A percentile compares a stretch with the other conserved stretches of the same genome.
These are phyloP conservation scores for Euptelea pleiosperma DNA, from an alignment of 164 flowering plant species.

Conservation along the genomic window DNA sequence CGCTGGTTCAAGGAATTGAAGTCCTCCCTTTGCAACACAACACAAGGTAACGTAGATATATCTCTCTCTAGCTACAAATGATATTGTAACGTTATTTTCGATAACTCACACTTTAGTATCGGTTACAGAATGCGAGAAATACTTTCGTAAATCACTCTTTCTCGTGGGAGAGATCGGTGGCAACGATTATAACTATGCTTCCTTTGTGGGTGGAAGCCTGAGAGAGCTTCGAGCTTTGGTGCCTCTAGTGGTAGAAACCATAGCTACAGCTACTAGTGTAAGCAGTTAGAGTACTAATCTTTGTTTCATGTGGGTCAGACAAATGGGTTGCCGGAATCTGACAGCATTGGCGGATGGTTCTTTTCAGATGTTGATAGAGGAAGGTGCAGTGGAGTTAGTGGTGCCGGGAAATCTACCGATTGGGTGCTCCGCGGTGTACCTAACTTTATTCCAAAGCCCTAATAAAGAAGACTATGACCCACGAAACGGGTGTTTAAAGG, in stretches of 20 bases:
- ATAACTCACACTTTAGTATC: background rate
- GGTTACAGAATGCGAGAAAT: constrained; percentile 31
- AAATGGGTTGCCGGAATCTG: too few relatives aligned
- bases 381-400: constrained; percentile 49
- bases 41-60: constrained; percentile 33
- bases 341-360: too few relatives aligned
- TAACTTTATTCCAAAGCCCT: constrained; percentile 30
- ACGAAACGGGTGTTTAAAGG: constrained; percentile 40
- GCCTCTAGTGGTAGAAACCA: constrained; percentile 36
- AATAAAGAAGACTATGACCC: constrained; percentile 35
- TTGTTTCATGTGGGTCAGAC: too few relatives aligned
- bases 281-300: too few relatives aligned
- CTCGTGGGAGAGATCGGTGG: constrained; percentile 71
- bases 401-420: constrained; percentile 59
- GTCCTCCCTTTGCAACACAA: constrained; percentile 36
- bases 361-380: constrained; percentile 44
- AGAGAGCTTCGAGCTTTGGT: constrained; percentile 25
- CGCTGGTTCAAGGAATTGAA: constrained; percentile 51
- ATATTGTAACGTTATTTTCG: too few relatives aligned
- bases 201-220: constrained; percentile 25
- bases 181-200: constrained; percentile 47
- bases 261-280: constrained; percentile 34
- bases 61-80: too few relatives aligned
- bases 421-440: constrained; percentile 45
- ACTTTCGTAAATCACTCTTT: constrained; percentile 46